Conservation (phyloP, 805 yeast genomes). For the Yarrowia yakushimensis region DNA sequence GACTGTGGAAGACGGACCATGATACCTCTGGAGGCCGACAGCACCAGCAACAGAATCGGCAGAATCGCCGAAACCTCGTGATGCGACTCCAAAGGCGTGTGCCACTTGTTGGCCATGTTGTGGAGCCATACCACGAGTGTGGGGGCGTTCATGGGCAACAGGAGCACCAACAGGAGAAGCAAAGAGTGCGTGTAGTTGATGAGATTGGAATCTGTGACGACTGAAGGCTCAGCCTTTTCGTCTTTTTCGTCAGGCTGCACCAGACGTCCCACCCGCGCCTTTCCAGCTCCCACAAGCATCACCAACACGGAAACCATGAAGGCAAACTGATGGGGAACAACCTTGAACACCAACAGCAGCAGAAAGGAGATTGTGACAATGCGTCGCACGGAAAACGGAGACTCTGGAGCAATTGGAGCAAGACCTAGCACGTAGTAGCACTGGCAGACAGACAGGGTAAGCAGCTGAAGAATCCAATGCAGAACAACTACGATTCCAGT, state of each 20-base stretch:
- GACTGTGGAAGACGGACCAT: slow-evolving; percentile 42
- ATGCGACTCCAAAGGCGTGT: slow-evolving; percentile 80
- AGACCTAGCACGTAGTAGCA: background rate
- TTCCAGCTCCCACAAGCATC: slow-evolving; percentile 52
- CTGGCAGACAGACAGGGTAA: background rate
- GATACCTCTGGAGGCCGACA: slow-evolving; percentile 49
- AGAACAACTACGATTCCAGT: slow-evolving; percentile 12
- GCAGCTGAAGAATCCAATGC: background rate
- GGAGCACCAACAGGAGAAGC: slow-evolving; percentile 66
- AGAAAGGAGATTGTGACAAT: slow-evolving; percentile 31
- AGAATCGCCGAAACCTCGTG: slow-evolving; percentile 75
- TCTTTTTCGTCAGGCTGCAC: background rate
- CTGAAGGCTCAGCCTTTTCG: background rate
- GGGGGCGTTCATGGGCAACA: slow-evolving; percentile 75
- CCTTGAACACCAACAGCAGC: slow-evolving; percentile 50
- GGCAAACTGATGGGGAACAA: slow-evolving; percentile 79
- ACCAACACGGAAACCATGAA: slow-evolving; percentile 57
- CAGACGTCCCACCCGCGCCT: background rate
- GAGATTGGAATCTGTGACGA: background rate
- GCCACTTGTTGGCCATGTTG: slow-evolving; percentile 73
- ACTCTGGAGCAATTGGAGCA: background rate
- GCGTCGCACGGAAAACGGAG: background rate
- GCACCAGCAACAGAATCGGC: slow-evolving; percentile 65
- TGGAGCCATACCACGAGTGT: slow-evolving; percentile 77
- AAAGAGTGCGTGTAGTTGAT: slow-evolving; percentile 58